A percentile compares a stretch with the other conserved stretches of the same genome.
Conservation (phyloP, 2,329 filamentous ascomycete genomes). For the Davidsoniella eucalypti region DNA sequence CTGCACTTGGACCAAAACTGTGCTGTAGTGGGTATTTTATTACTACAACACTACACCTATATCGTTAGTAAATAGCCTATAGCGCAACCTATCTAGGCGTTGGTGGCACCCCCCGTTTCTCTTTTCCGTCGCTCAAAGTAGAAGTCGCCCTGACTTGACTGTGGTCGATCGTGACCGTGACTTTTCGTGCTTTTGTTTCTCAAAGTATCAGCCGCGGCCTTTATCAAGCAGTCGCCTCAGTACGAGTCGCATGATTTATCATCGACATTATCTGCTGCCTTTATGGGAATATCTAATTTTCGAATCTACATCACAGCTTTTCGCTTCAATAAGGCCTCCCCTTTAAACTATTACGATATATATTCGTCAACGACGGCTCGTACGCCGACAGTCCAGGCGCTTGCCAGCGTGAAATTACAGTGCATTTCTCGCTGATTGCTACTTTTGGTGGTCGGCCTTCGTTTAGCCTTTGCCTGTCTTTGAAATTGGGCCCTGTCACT, state of each 20-base stretch:
- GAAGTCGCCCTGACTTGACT: neutral
- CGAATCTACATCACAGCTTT: too few species aligned
- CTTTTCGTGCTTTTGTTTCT: neutral
- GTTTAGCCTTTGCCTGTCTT: neutral
- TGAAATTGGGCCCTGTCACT: neutral
- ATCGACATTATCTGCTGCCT: neutral
- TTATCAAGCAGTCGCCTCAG: neutral
- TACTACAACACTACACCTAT: neutral
- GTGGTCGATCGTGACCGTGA: conserved; percentile 3
- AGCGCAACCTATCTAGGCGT: neutral
- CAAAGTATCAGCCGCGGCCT: too few species aligned
- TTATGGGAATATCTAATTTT: neutral
- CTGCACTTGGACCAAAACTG: too few species aligned
- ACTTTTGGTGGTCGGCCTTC: neutral
- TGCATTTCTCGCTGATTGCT: neutral
- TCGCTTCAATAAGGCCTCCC: too few species aligned
- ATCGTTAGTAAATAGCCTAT: neutral
- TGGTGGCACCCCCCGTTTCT: neutral
- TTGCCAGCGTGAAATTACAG: neutral
- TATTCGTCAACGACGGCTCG: too few species aligned
- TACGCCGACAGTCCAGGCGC: neutral
- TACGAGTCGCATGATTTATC: neutral
- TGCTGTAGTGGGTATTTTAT: neutral
- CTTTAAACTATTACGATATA: too few species aligned
- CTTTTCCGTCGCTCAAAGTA: too few species aligned